These are phyloP conservation scores for Botrytis tulipae DNA, from an alignment of 2,329 filamentous ascomycete genomes.

Conservation along the genomic window DNA sequence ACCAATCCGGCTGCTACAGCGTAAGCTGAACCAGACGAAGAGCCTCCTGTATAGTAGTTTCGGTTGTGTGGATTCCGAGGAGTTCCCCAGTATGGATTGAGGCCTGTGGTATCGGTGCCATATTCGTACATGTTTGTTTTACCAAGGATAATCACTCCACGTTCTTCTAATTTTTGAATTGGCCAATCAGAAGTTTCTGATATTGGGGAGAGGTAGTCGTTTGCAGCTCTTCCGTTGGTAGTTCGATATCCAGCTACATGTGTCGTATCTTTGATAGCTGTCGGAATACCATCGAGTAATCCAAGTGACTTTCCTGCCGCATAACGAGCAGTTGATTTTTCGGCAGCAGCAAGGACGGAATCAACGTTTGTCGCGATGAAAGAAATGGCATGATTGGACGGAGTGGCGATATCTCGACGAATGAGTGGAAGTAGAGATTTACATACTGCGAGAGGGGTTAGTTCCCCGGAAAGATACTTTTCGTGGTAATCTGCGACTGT, in stretches of 20 bases:
- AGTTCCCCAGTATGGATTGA: conserved; percentile 56
- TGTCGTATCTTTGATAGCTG: conserved; percentile 56
- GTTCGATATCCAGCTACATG: conserved; percentile 51
- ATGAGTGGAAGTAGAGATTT: conserved; percentile 71
- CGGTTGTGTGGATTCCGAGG: conserved; percentile 52
- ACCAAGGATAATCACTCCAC: conserved; percentile 55
- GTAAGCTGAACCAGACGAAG: conserved; percentile 53
- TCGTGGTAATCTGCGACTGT: conserved; percentile 74
- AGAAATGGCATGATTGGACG: conserved; percentile 57
- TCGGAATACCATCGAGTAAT: conserved; percentile 55
- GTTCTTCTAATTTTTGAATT: conserved; percentile 47
- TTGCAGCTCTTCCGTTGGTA: conserved; percentile 51
- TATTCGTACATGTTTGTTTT: conserved; percentile 61
- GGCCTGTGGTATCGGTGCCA: conserved; percentile 59
- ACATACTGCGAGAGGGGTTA: conserved; percentile 70
- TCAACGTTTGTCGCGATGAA: conserved; percentile 67
- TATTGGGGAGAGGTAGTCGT: conserved; percentile 34
- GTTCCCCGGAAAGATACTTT: conserved; percentile 65
- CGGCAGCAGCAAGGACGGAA: conserved; percentile 63
- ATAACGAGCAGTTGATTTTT: conserved; percentile 70
- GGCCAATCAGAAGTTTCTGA: conserved; percentile 47
- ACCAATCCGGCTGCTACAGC: conserved; percentile 51
- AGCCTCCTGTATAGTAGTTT: conserved; percentile 54
- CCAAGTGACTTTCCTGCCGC: conserved; percentile 49
- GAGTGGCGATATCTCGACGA: conserved; percentile 52